A percentile compares a stretch with the other conserved stretches of the same genome.
These are phyloP conservation scores for Rhododendron ferrugineum DNA, from an alignment of 148 eudicot genomes.

Conservation along the genomic window DNA sequence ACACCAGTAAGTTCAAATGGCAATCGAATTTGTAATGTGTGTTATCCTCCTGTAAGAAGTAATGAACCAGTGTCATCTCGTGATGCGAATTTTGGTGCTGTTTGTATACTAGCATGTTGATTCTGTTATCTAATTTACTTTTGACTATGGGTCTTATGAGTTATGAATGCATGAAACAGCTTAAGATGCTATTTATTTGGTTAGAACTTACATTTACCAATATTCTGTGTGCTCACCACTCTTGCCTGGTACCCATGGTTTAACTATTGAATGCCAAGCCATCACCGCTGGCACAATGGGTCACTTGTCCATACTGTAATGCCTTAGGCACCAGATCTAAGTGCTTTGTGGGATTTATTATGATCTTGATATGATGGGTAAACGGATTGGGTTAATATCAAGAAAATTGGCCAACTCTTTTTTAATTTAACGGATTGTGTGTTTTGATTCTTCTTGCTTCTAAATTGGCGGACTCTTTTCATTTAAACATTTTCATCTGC, in stretches of 20 bases:
- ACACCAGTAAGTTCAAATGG: conserved; percentile 53
- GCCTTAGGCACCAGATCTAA: background rate
- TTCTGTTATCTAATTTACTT: background rate
- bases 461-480: background rate
- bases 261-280: background rate
- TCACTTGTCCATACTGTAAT: background rate
- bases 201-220: background rate
- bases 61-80: background rate
- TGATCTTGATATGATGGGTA: background rate
- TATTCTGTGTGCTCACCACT: background rate
- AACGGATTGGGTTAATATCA: background rate
- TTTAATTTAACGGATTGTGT: no score
- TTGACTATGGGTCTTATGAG: background rate
- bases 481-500: background rate
- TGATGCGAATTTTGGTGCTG: background rate
- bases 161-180: background rate
- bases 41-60: background rate
- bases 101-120: background rate
- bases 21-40: background rate
- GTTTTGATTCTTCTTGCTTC: background rate
- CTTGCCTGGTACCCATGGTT: background rate
- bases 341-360: background rate
- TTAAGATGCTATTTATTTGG: background rate
- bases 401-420: background rate
- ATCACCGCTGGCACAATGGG: background rate